Evolutionary conservation across 169 alveolate species (phyloP).

Genomic region (Neospora caninum): DNA sequence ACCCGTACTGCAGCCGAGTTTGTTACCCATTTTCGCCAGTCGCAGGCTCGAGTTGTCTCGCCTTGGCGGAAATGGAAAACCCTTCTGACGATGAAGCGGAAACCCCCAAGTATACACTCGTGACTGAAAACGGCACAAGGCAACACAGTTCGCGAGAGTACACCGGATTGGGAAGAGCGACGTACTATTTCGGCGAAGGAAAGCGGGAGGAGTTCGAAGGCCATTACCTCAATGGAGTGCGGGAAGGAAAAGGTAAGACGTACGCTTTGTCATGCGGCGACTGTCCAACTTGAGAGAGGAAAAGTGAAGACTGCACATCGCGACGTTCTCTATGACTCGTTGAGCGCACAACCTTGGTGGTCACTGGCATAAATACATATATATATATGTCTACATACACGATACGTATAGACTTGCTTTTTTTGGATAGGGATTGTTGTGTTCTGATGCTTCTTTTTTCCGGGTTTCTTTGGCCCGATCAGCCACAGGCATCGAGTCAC

Average conservation of each 20-base stretch:
- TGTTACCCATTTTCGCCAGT: no score
- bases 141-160: conserved; percentile 24
- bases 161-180: conserved; percentile 22
- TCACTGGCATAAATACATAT: no score
- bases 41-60: not conserved
- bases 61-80: not conserved
- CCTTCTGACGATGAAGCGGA: conserved; percentile 8
- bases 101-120: conserved; percentile 1
- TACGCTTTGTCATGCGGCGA: not conserved
- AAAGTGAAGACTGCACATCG: no score
- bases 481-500: no score
- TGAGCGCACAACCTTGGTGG: no score
- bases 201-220: conserved; percentile 19
- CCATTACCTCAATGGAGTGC: conserved; percentile 14
- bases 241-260: conserved; percentile 21
- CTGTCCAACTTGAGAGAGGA: not conserved
- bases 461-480: no score
- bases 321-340: no score
- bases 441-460: no score
- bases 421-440: no score
- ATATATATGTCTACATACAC: no score
- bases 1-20: no score
- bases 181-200: conserved; percentile 15
- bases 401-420: no score
- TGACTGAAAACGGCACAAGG: not conserved